phyloP scores from a whole-genome alignment of 805 yeast genomes.

The Candida quercuum region DNA sequence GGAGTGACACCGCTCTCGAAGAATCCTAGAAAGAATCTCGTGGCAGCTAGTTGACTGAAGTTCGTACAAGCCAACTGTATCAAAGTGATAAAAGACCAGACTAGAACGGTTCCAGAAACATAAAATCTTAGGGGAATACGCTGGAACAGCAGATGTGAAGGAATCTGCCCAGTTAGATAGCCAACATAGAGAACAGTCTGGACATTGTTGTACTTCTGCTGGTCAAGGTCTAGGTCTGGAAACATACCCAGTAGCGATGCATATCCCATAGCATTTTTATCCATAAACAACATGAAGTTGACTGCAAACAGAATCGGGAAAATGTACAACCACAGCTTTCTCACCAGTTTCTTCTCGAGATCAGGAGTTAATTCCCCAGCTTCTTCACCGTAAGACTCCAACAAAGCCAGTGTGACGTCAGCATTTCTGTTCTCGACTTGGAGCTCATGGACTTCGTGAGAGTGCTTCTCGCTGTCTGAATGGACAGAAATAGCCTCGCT shows the following conservation, averaged over 20 bases:
- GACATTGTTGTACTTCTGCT: constrained; percentile 6
- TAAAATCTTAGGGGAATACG: constrained; percentile 5
- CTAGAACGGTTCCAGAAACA: constrained; percentile 1
- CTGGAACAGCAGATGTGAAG: constrained; percentile 8
- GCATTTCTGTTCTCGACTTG: constrained; percentile 18
- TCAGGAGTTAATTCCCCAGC: constrained; percentile 15
- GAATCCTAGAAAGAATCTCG: constrained; percentile 14
- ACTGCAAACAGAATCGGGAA: constrained; percentile 16
- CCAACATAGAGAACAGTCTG: constrained; percentile 11
- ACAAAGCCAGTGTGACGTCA: constrained; percentile 17
- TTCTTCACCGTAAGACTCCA: constrained; percentile 7
- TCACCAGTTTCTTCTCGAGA: constrained; percentile 5
- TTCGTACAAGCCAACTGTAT: background rate
- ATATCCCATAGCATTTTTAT: constrained; percentile 14
- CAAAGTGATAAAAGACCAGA: constrained; percentile 8
- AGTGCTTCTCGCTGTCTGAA: background rate
- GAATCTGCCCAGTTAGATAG: constrained; percentile 10
- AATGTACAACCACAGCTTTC: constrained; percentile 17
- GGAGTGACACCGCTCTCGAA: constrained; percentile 27
- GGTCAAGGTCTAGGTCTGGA: constrained; percentile 7
- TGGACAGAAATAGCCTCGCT: no score
- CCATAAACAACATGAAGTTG: constrained; percentile 14
- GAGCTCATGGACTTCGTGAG: background rate
- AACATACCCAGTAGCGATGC: constrained; percentile 11
- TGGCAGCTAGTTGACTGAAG: constrained; percentile 6